Percentiles rank a stretch among this genome's conserved stretches.
phyloP scores from a whole-genome alignment of 257 asterid species.

The Dorcoceras hygrometricum region DNA sequence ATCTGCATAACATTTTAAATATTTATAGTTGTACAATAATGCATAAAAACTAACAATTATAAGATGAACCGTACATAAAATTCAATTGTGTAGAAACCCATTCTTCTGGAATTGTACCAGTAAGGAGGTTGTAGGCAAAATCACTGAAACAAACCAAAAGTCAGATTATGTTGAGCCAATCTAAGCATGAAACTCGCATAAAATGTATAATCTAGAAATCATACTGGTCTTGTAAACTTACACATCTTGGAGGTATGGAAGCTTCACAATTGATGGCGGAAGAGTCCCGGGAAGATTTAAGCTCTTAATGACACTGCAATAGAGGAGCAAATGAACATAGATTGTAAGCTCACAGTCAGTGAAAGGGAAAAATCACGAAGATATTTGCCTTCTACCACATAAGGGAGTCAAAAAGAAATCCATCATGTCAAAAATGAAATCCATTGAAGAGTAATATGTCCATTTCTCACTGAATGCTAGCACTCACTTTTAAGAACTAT shows the following conservation, averaged over 20 bases:
- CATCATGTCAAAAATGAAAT: constrained; percentile 1
- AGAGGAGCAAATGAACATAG: constrained; percentile 13
- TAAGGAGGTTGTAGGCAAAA: constrained; percentile 78
- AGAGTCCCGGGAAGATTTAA: constrained; percentile 75
- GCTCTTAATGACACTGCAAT: constrained; percentile 72
- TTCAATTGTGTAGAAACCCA: constrained; percentile 66
- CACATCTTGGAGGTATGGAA: constrained; percentile 66
- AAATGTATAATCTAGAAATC: constrained; percentile 15
- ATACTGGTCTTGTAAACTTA: constrained; percentile 35
- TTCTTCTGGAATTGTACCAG: constrained; percentile 73
- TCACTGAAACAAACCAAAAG: constrained; percentile 48
- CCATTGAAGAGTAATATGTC: background rate
- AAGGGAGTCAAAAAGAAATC: background rate
- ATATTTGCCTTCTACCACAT: background rate
- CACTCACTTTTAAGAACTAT: background rate
- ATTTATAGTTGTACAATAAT: constrained; percentile 18
- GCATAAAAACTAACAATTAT: constrained; percentile 11
- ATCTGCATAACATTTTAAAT: constrained; percentile 49
- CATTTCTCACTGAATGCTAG: constrained; percentile 1
- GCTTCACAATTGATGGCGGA: constrained; percentile 53
- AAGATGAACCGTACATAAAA: constrained; percentile 45
- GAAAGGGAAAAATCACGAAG: background rate
- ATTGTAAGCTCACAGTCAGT: constrained; percentile 7
- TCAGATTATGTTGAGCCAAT: constrained; percentile 4
- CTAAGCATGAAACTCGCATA: constrained; percentile 14